Conservation (phyloP, 2,329 filamentous ascomycete genomes). For the Mollisia scopiformis region DNA sequence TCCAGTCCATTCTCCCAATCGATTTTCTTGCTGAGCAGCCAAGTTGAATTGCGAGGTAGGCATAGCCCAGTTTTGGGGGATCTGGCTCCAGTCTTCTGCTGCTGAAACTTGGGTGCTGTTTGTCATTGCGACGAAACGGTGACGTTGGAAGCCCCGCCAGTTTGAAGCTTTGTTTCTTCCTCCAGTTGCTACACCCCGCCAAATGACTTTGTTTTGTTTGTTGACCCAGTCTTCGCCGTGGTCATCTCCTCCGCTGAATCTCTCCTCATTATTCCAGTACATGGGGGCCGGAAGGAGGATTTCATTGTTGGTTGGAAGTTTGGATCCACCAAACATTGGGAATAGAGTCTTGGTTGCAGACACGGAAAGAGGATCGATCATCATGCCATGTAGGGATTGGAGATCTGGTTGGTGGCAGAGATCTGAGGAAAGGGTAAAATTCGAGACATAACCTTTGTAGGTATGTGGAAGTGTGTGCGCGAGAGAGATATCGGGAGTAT, state of each 20-base stretch:
- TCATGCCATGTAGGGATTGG: conserved; percentile 55
- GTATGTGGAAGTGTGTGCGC: conserved; percentile 45
- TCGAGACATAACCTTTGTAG: conserved; percentile 44
- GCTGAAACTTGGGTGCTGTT: conserved; percentile 47
- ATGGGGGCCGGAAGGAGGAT: conserved; percentile 66
- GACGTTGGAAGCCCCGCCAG: conserved; percentile 59
- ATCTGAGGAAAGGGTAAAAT: conserved; percentile 46
- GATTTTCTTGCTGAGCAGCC: conserved; percentile 44
- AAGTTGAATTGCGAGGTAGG: conserved; percentile 52
- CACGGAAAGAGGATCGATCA: conserved; percentile 56
- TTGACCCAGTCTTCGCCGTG: conserved; percentile 59
- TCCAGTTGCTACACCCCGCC: conserved; percentile 68
- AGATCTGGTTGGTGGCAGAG: conserved; percentile 56
- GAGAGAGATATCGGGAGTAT: conserved; percentile 51
- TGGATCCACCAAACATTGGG: conserved; percentile 64
- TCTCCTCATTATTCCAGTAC: conserved; percentile 63
- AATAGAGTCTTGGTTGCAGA: conserved; percentile 56
- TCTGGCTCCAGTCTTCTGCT: conserved; percentile 34
- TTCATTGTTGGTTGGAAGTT: conserved; percentile 64
- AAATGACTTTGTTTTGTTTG: conserved; percentile 59
- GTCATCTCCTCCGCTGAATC: conserved; percentile 59
- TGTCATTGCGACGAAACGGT: conserved; percentile 58
- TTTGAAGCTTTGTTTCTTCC: conserved; percentile 52
- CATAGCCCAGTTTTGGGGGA: conserved; percentile 56
- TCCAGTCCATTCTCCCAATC: conserved; percentile 39